Conservation (phyloP, 164 flowering plant species). For the Umbilicus rupestris region DNA sequence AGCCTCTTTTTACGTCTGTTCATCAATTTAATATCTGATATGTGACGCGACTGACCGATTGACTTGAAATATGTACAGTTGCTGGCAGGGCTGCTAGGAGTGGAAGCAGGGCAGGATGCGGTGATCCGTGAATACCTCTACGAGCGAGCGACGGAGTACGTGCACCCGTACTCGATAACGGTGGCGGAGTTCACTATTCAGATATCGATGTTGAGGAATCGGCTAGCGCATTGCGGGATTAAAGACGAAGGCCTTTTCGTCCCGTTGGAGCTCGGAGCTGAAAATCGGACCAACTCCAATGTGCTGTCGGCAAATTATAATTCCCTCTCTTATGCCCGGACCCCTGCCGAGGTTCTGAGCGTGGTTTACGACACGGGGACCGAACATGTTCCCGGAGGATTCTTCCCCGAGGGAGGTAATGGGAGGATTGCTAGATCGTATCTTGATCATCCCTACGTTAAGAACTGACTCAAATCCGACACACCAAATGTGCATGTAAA, state of each 20-base stretch:
- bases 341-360: constrained; percentile 45
- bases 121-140: constrained; percentile 37
- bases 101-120: constrained; percentile 69
- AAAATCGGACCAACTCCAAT: constrained; percentile 27
- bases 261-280: constrained; percentile 35
- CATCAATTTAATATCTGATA: neutral
- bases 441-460: constrained; percentile 13
- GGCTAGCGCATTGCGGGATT: constrained; percentile 32
- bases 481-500: too few species aligned
- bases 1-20: neutral
- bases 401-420: constrained; percentile 37
- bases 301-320: constrained; percentile 26
- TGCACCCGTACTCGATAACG: constrained; percentile 34
- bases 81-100: constrained; percentile 46
- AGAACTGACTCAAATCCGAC: neutral
- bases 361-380: constrained; percentile 39
- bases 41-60: too few species aligned
- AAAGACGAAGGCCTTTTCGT: constrained; percentile 58
- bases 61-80: constrained; percentile 28
- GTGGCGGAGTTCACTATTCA: constrained; percentile 43
- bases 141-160: constrained; percentile 22
- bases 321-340: constrained; percentile 35
- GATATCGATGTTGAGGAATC: constrained; percentile 37
- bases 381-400: constrained; percentile 40
- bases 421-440: constrained; percentile 35